Conservation (phyloP, 257 asterid genomes). For the Nemophila menziesii region DNA sequence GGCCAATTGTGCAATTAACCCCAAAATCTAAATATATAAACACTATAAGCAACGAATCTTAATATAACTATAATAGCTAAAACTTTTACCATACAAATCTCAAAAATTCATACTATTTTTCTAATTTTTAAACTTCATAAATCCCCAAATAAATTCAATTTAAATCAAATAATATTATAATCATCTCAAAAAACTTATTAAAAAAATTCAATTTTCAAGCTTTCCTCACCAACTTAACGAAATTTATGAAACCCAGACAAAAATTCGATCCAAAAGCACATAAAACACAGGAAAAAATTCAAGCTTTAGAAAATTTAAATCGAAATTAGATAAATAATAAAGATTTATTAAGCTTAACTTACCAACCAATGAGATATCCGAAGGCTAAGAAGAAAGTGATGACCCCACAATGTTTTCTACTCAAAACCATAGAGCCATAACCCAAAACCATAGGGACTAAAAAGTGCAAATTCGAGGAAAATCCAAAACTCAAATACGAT, state of each 20-base stretch:
- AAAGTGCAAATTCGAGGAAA: conserved; percentile 85
- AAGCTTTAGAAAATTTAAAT: neutral
- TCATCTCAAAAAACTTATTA: too few species aligned
- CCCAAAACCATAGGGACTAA: conserved; percentile 78
- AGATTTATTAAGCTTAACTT: conserved; percentile 5
- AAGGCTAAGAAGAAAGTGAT: conserved; percentile 62
- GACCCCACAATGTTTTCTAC: conserved; percentile 59
- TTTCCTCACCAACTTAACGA: too few species aligned
- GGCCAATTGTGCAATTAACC: too few species aligned
- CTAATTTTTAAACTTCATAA: too few species aligned
- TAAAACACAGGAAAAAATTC: neutral
- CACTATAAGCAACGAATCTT: too few species aligned
- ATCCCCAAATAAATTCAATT: too few species aligned
- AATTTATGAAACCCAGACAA: neutral
- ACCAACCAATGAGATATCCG: conserved; percentile 98
- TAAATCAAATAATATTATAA: too few species aligned
- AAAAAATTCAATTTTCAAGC: too few species aligned
- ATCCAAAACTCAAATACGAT: conserved; percentile 74
- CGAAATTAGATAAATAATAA: neutral
- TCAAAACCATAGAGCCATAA: conserved; percentile 66
- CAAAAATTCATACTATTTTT: too few species aligned
- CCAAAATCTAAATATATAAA: too few species aligned
- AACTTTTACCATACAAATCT: too few species aligned
- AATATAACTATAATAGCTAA: too few species aligned
- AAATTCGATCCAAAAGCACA: neutral